Percentiles rank a stretch among this genome's conserved stretches.
phyloP scores from a whole-genome alignment of 805 yeast genomes.

The Candida tallmaniae region DNA sequence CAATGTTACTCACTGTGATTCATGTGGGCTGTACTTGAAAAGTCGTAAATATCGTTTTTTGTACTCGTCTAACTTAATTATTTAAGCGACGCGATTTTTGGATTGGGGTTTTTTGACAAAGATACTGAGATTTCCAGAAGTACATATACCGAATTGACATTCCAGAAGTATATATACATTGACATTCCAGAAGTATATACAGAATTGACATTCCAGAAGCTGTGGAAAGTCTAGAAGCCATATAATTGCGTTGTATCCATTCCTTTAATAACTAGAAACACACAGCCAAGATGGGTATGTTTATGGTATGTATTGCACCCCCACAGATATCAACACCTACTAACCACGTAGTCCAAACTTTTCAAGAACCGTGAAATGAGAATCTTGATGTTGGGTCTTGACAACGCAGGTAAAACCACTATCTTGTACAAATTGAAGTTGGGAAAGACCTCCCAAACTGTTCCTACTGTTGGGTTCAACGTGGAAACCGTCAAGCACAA shows the following conservation, averaged over 20 bases:
- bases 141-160: too few relatives aligned
- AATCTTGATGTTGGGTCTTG: conserved; percentile 88
- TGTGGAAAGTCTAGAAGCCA: too few relatives aligned
- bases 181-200: too few relatives aligned
- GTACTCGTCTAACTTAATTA: too few relatives aligned
- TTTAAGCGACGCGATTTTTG: too few relatives aligned
- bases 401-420: conserved; percentile 91
- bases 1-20: too few relatives aligned
- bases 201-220: too few relatives aligned
- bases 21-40: too few relatives aligned
- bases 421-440: conserved; percentile 78
- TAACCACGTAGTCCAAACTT: conserved; percentile 25
- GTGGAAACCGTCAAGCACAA: conserved; percentile 82
- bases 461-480: conserved; percentile 93
- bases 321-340: background rate
- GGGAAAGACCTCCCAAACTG: conserved; percentile 70
- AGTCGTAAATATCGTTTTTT: too few relatives aligned
- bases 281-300: conserved; percentile 10
- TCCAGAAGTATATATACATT: too few relatives aligned
- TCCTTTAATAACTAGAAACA: background rate
- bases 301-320: conserved; percentile 10
- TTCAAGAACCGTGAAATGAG: conserved; percentile 91
- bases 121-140: too few relatives aligned
- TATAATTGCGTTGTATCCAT: background rate
- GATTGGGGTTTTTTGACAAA: too few relatives aligned